Percentiles rank a stretch among this genome's conserved stretches.
These are phyloP conservation scores for Colletotrichum lindemuthianum DNA, from an alignment of 2,329 filamentous ascomycete species.

Conservation along the genomic window DNA sequence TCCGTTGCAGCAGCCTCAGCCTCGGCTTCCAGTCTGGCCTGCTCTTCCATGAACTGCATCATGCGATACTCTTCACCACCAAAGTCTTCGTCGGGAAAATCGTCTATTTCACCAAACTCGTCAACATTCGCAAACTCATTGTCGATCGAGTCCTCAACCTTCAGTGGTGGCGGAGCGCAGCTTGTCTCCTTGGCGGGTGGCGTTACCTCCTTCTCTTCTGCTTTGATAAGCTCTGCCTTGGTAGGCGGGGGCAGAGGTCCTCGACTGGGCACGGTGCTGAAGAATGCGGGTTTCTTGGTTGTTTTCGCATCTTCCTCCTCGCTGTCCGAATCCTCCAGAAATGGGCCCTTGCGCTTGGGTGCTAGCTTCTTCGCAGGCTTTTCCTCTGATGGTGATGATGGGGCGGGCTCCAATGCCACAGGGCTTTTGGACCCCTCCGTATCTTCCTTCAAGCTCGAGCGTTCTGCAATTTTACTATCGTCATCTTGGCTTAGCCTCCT, in stretches of 20 bases:
- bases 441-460: not conserved
- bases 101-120: constrained; percentile 59
- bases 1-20: constrained; percentile 58
- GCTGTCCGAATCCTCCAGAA: constrained; percentile 76
- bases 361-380: constrained; percentile 33
- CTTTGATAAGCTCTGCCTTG: not conserved
- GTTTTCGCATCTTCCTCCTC: constrained; percentile 51
- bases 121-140: constrained; percentile 50
- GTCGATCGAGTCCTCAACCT: constrained; percentile 45
- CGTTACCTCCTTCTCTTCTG: constrained; percentile 11
- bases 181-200: constrained; percentile 28
- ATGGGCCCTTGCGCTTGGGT: constrained; percentile 63
- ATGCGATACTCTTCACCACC: constrained; percentile 74
- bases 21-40: constrained; percentile 70
- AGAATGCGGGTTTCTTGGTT: constrained; percentile 3
- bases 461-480: constrained; percentile 18
- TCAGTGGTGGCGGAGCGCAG: constrained; percentile 37
- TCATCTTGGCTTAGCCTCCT: constrained; percentile 50
- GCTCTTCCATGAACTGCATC: constrained; percentile 79
- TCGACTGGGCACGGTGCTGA: not conserved
- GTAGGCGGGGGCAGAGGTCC: not conserved
- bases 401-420: not conserved
- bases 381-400: constrained; percentile 16
- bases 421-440: constrained; percentile 1
- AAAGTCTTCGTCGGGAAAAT: constrained; percentile 60